phyloP scores from a whole-genome alignment of 805 yeast genomes.

The Cyberlindnera mrakii region DNA sequence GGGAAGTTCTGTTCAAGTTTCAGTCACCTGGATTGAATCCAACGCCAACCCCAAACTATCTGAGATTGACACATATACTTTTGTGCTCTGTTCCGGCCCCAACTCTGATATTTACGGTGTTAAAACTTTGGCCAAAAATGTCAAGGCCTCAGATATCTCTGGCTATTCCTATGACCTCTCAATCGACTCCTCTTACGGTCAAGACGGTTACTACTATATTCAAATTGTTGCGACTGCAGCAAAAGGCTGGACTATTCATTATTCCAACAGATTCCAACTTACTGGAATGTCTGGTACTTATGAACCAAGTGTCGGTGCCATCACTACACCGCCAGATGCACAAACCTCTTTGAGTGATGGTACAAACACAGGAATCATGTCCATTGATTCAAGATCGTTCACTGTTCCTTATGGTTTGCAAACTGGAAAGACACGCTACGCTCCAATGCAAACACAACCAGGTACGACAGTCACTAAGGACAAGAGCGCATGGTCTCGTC shows the following conservation, averaged over 20 bases:
- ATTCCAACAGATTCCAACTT: constrained; percentile 59
- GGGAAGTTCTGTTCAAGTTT: constrained; percentile 24
- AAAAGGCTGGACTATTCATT: constrained; percentile 55
- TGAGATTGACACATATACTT: constrained; percentile 38
- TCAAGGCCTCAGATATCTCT: constrained; percentile 27
- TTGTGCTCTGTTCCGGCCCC: constrained; percentile 67
- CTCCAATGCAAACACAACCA: constrained; percentile 94
- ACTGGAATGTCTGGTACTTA: constrained; percentile 66
- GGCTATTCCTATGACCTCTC: constrained; percentile 33
- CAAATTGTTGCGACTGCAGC: constrained; percentile 52
- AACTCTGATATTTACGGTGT: constrained; percentile 40
- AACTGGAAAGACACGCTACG: constrained; percentile 72
- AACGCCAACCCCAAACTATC: constrained; percentile 41
- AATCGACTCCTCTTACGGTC: constrained; percentile 39
- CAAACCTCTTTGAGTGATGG: constrained; percentile 30
- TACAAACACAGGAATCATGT: constrained; percentile 30
- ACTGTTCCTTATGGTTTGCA: constrained; percentile 69
- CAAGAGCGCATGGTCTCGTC: constrained; percentile 52
- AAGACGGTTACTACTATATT: constrained; percentile 64
- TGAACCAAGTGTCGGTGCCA: constrained; percentile 40
- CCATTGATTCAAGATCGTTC: constrained; percentile 46
- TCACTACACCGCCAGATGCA: constrained; percentile 37
- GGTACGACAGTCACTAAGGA: constrained; percentile 55
- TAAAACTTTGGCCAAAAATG: constrained; percentile 22
- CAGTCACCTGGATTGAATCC: constrained; percentile 50